Conservation (phyloP, 1,139 yeast genomes). For the Hyphopichia khmerensis region DNA sequence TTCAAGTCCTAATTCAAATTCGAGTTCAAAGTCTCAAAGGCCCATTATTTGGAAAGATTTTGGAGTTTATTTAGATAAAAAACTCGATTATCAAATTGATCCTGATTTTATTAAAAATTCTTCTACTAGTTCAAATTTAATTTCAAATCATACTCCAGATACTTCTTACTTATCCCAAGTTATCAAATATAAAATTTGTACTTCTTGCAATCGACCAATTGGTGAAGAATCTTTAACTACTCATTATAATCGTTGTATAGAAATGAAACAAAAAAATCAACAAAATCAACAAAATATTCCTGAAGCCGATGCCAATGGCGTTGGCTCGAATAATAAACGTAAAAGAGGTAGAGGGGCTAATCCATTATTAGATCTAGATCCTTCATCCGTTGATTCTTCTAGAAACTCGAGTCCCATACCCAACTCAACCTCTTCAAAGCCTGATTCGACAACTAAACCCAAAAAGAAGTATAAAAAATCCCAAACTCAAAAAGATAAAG, state of each 20-base stretch:
- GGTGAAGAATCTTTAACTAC: slow-evolving; percentile 43
- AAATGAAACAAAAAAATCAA: slow-evolving; percentile 43
- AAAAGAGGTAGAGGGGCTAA: slow-evolving; percentile 29
- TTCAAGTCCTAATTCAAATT: neutral
- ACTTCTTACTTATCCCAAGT: slow-evolving; percentile 43
- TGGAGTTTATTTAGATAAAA: slow-evolving; percentile 55
- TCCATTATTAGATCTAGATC: slow-evolving; percentile 31
- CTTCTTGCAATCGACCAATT: slow-evolving; percentile 64
- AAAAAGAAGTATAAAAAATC: slow-evolving; percentile 49
- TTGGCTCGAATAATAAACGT: slow-evolving; percentile 19
- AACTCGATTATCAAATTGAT: slow-evolving; percentile 29
- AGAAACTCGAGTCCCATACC: slow-evolving; percentile 42
- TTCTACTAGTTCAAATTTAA: slow-evolving; percentile 7
- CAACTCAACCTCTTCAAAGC: slow-evolving; percentile 10
- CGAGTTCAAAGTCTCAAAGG: slow-evolving; percentile 11
- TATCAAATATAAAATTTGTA: slow-evolving; percentile 62
- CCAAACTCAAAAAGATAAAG: slow-evolving; percentile 45
- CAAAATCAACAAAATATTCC: slow-evolving; percentile 17
- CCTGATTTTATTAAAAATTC: slow-evolving; percentile 13
- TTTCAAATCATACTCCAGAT: slow-evolving; percentile 26
- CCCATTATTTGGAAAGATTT: slow-evolving; percentile 58
- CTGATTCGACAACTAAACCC: slow-evolving; percentile 21
- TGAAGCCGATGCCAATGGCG: neutral
- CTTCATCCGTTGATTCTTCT: slow-evolving; percentile 43
- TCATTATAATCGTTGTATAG: slow-evolving; percentile 51